Percentiles rank a stretch among this genome's conserved stretches.
Evolutionary conservation across 306 rosid genomes (phyloP).

Genomic region (Pyrus communis): DNA sequence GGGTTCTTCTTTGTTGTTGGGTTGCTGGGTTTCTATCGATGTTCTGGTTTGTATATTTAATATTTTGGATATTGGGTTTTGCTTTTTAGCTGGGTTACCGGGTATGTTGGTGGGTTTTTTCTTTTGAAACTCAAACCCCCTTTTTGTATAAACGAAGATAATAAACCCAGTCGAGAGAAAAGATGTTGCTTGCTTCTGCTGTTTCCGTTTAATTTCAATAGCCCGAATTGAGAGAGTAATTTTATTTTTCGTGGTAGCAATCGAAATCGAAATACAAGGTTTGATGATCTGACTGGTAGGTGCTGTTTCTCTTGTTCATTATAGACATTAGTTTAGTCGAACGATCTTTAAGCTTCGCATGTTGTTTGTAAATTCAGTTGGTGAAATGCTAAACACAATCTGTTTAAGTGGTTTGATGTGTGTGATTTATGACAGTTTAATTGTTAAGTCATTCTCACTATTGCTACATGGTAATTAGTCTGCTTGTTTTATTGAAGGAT

Average conservation of each 20-base stretch:
- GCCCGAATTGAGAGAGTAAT: not conserved
- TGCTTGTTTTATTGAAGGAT: conserved; percentile 15
- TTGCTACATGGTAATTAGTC: conserved; percentile 8
- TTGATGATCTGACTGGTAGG: not conserved
- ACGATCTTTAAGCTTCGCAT: not conserved
- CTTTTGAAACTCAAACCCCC: not conserved
- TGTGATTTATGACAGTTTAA: not conserved
- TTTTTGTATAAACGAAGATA: not conserved
- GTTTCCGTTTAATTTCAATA: too few species aligned
- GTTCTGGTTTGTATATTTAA: conserved; percentile 27
- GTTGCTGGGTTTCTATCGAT: conserved; percentile 16
- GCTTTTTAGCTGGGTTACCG: conserved; percentile 59
- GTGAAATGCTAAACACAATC: not conserved
- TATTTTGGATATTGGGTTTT: conserved; percentile 29
- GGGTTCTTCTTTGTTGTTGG: conserved; percentile 12
- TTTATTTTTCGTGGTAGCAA: not conserved
- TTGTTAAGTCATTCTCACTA: not conserved
- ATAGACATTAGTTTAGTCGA: not conserved
- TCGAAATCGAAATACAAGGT: not conserved
- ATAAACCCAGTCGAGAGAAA: conserved; percentile 19
- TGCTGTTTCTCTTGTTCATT: not conserved
- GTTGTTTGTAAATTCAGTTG: not conserved
- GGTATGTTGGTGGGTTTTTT: conserved; percentile 68
- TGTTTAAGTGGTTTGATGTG: not conserved
- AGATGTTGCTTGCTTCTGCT: not conserved